Conservation (phyloP, 495 filamentous ascomycete genomes). For the Tuber borchii region DNA sequence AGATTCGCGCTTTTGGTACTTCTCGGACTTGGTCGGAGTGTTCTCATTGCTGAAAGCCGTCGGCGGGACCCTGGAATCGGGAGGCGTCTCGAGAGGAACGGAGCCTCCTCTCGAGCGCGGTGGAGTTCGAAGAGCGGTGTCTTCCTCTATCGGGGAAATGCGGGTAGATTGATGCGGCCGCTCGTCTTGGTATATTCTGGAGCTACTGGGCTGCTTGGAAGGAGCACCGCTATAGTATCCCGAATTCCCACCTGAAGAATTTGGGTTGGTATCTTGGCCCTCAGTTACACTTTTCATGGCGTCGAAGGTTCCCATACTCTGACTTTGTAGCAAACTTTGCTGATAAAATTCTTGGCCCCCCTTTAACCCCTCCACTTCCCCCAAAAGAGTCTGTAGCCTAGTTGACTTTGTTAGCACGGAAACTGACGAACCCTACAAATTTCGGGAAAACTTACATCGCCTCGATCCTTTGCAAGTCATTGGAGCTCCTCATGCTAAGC, state of each 20-base stretch:
- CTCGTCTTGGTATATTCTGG: constrained; percentile 41
- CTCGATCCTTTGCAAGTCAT: constrained; percentile 86
- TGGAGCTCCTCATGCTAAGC: constrained; percentile 73
- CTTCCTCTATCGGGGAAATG: constrained; percentile 46
- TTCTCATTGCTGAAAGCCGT: constrained; percentile 63
- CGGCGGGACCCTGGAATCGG: constrained; percentile 54
- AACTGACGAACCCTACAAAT: not conserved
- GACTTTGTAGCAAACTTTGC: constrained; percentile 41
- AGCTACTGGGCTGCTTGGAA: constrained; percentile 35
- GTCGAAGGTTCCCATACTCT: constrained; percentile 39
- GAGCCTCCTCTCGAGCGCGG: constrained; percentile 55
- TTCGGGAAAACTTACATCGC: constrained; percentile 55
- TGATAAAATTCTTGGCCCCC: constrained; percentile 48
- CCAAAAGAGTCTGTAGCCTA: constrained; percentile 72
- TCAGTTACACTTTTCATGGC: constrained; percentile 34
- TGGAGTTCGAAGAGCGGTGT: constrained; percentile 49
- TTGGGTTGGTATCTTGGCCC: constrained; percentile 35
- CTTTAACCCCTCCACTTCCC: constrained; percentile 84
- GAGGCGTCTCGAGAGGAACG: constrained; percentile 65
- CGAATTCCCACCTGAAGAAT: constrained; percentile 38
- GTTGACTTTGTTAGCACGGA: constrained; percentile 22
- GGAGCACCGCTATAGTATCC: constrained; percentile 39
- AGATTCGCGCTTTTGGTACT: constrained; percentile 86
- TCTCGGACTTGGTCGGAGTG: constrained; percentile 61
- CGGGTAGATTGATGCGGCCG: constrained; percentile 39